Conservation (phyloP, 306 rosid genomes). For the Argentina anserina region DNA sequence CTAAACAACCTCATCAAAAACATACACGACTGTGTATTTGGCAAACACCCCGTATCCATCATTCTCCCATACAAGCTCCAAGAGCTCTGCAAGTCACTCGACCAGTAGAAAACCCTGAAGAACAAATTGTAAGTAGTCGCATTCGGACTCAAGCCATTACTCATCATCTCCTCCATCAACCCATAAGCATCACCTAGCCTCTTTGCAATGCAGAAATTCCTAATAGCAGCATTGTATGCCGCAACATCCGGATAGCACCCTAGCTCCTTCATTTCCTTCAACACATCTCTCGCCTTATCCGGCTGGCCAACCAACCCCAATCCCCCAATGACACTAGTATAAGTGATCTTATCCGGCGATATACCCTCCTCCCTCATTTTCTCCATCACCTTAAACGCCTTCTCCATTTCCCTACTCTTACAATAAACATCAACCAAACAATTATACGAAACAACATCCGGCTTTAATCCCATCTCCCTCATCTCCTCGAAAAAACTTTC, state of each 20-base stretch:
- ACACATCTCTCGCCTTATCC: conserved; percentile 63
- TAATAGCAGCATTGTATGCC: conserved; percentile 73
- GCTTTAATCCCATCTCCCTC: conserved; percentile 66
- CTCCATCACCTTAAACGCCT: conserved; percentile 66
- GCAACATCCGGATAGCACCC: conserved; percentile 82
- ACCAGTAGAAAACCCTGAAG: conserved; percentile 74
- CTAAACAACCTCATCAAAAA: conserved; percentile 66
- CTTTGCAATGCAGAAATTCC: conserved; percentile 83
- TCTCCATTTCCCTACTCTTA: conserved; percentile 61
- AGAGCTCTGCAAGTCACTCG: conserved; percentile 62
- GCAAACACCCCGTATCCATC: conserved; percentile 63
- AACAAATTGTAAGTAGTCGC: conserved; percentile 83
- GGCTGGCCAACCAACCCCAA: conserved; percentile 87
- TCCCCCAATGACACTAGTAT: conserved; percentile 77
- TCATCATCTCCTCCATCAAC: conserved; percentile 72
- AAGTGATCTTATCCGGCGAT: conserved; percentile 66
- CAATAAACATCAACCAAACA: conserved; percentile 79
- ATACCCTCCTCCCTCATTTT: conserved; percentile 55
- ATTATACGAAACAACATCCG: conserved; percentile 79
- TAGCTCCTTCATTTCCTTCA: conserved; percentile 86
- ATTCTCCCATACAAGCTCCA: conserved; percentile 70
- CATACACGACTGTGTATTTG: conserved; percentile 89
- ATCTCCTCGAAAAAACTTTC: conserved; percentile 78
- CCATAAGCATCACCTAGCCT: conserved; percentile 71
- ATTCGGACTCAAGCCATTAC: conserved; percentile 63